Percentiles rank a stretch among this genome's conserved stretches.
phyloP scores from a whole-genome alignment of 768 basidiomycete species.

The Amanita exitialis region DNA sequence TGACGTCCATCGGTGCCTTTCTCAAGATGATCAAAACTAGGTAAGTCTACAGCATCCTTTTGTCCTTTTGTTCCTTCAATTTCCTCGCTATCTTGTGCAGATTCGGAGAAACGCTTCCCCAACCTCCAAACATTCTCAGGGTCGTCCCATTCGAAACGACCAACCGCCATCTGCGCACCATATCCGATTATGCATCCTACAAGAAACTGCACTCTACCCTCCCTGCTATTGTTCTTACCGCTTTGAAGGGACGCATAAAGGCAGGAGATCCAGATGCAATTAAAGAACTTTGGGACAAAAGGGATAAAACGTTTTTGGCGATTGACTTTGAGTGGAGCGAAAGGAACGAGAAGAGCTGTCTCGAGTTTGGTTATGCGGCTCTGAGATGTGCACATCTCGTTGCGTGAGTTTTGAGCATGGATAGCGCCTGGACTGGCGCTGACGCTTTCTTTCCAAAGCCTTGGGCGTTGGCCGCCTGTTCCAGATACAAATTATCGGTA shows the following conservation, averaged over 20 bases:
- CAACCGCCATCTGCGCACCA: constrained; percentile 58
- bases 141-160: constrained; percentile 60
- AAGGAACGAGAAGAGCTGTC: constrained; percentile 51
- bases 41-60: constrained; percentile 20
- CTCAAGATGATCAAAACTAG: constrained; percentile 81
- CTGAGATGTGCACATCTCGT: constrained; percentile 65
- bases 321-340: constrained; percentile 73
- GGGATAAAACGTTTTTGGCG: constrained; percentile 67
- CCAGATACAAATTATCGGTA: constrained; percentile 74
- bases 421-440: not conserved
- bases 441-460: constrained; percentile 23
- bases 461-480: constrained; percentile 66
- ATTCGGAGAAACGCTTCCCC: constrained; percentile 67
- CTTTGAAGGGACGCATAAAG: constrained; percentile 55
- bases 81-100: constrained; percentile 22
- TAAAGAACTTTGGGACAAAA: constrained; percentile 54
- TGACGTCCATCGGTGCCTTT: constrained; percentile 63
- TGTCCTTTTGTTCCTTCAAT: not conserved
- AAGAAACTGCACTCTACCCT: constrained; percentile 62
- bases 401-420: constrained; percentile 33
- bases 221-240: constrained; percentile 56
- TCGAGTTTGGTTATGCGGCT: constrained; percentile 82
- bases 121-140: constrained; percentile 62
- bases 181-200: constrained; percentile 60
- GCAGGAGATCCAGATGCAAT: constrained; percentile 58